Evolutionary conservation across 2,329 filamentous ascomycete genomes (phyloP), one percentile per base, ranked within the genome.

Genomic region (Diaporthe sp.): DNA sequence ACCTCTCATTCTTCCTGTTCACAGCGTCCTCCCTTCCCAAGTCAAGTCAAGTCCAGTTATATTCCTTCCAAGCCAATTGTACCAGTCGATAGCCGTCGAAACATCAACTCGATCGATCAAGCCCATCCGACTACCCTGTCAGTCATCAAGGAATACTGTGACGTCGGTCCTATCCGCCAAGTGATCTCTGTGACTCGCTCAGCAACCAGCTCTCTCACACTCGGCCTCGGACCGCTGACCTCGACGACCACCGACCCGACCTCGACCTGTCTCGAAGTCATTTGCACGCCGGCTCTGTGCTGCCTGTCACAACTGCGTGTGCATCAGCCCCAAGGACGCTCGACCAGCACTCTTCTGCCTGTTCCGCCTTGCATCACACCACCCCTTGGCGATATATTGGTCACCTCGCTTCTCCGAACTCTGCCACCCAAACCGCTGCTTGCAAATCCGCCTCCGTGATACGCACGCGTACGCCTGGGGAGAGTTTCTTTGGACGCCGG

Each of bases 1-100:
- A 30, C 59, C 42, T 37, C 61, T 53, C 73, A 35, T 79, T 79
- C 78, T 56, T 68, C 61, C 51, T 66, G 19, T 56, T 37, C 51
- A 69, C 55, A 75, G 72, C 72, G 61, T 74, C 63, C 61, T 51
- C 61, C 58, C 59, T 51, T 63, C 51, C 44, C 44, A 10, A 42
- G 47, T 73, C 72, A 71, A 71, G 63, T 70, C 65, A 63, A 73
- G 72, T 56, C 66, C 44, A 59, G 66, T 71, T 37, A 32, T 25
- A 58, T 35, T 72, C 70, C 59, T 69, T 65, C n/a, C 59, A 69
- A 59, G 63, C 63, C 73, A 72, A 75, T 42, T 70, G 71, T 25
- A 42, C 39, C 25, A 30, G 58, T 65, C 56, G 65, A 71, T 50
- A 75, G 71, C 30, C 58, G 44, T 50, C 68, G 68, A 63, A 51